phyloP scores from a whole-genome alignment of 2,329 filamentous ascomycete species.

The Venturia carpophila region DNA sequence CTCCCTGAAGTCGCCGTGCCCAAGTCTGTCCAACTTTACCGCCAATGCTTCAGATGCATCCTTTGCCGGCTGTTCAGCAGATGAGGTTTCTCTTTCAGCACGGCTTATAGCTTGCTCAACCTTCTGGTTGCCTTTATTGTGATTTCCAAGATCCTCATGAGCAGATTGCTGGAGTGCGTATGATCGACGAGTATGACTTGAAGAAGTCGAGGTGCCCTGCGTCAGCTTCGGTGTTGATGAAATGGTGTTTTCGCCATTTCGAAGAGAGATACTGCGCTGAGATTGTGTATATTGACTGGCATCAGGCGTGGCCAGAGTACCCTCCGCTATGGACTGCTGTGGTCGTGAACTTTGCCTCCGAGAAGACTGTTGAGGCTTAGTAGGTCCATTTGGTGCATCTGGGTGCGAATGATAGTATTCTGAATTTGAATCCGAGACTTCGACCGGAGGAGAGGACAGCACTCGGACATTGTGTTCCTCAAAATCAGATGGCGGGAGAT shows the following conservation, averaged over 20 bases:
- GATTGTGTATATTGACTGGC: conserved; percentile 26
- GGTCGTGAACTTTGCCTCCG: conserved; percentile 18
- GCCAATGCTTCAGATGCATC: neutral
- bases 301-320: conserved; percentile 22
- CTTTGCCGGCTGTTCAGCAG: neutral
- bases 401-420: neutral
- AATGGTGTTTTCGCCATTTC: conserved; percentile 11
- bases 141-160: neutral
- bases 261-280: conserved; percentile 21
- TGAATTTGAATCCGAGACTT: neutral
- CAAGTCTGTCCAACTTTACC: neutral
- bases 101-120: neutral
- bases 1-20: neutral
- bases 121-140: neutral
- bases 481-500: neutral
- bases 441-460: neutral
- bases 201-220: neutral
- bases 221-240: neutral
- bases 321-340: conserved; percentile 11
- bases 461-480: neutral
- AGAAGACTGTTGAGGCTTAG: conserved; percentile 22
- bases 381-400: neutral
- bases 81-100: neutral
- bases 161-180: neutral
- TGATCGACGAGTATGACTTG: neutral